These are phyloP conservation scores for Terfezia claveryi DNA, from an alignment of 495 filamentous ascomycete genomes.

Conservation along the genomic window DNA sequence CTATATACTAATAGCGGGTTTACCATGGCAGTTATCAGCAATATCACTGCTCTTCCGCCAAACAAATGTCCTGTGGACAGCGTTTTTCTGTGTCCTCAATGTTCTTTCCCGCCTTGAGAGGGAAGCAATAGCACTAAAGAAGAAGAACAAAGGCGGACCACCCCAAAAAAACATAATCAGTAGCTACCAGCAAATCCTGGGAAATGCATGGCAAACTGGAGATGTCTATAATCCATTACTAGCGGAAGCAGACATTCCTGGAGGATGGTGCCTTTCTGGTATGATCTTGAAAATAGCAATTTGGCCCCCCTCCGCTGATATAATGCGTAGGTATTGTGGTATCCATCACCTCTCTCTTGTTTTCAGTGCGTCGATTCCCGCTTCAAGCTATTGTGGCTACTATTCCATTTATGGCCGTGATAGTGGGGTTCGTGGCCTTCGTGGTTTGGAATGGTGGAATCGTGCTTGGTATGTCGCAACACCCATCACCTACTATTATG, in stretches of 20 bases:
- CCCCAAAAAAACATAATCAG: too few species aligned
- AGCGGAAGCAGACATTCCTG: not conserved
- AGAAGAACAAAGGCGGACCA: not conserved
- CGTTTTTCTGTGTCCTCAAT: constrained; percentile 62
- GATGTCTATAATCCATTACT: not conserved
- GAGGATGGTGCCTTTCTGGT: too few species aligned
- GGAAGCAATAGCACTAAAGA: constrained; percentile 15
- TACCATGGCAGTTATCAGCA: not conserved
- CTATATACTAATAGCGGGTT: not conserved
- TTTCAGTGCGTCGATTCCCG: not conserved
- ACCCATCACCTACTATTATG: constrained; percentile 21
- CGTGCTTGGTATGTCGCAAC: constrained; percentile 41
- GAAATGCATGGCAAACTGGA: constrained; percentile 4
- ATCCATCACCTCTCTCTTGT: not conserved
- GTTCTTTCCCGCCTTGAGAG: constrained; percentile 29
- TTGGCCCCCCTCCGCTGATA: too few species aligned
- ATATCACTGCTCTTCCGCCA: constrained; percentile 56
- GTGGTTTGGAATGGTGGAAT: constrained; percentile 76
- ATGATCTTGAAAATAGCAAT: too few species aligned
- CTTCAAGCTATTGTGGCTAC: constrained; percentile 12
- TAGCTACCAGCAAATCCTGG: not conserved
- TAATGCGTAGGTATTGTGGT: too few species aligned
- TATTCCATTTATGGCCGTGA: constrained; percentile 44
- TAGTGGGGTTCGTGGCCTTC: constrained; percentile 49
- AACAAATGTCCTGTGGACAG: constrained; percentile 93